Percentiles rank a stretch among this genome's conserved stretches.
Conservation (phyloP, 1,284 basidiomycete genomes). For the Anthracocystis panici-leucophaei region DNA sequence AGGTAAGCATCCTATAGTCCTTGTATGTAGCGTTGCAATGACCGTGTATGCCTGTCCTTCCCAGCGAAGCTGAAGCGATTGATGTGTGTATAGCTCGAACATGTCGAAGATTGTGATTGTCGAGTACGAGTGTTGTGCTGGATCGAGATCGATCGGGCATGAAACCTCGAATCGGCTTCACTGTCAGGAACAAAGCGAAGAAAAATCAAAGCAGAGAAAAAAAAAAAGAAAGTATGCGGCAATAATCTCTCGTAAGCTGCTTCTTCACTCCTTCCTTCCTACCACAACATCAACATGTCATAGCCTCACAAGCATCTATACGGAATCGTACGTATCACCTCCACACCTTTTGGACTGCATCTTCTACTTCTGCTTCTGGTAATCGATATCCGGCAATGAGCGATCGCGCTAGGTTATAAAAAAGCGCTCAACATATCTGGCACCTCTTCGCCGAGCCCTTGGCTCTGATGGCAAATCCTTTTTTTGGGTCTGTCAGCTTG, state of each 20-base stretch:
- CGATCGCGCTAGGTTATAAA: conserved; percentile 58
- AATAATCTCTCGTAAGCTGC: conserved; percentile 33
- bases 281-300: conserved; percentile 26
- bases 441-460: conserved; percentile 61
- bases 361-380: conserved; percentile 1
- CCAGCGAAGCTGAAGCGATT: too few relatives aligned
- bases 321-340: conserved; percentile 22
- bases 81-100: background rate
- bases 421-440: conserved; percentile 57
- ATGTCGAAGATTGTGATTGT: background rate
- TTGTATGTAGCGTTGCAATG: too few relatives aligned
- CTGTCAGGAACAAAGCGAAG: background rate
- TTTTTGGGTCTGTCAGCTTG: conserved; percentile 8
- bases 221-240: conserved; percentile 3
- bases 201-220: conserved; percentile 11
- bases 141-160: conserved; percentile 17
- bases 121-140: background rate
- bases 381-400: conserved; percentile 46
- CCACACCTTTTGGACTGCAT: background rate
- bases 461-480: conserved; percentile 17
- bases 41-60: too few relatives aligned
- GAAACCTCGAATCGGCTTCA: background rate
- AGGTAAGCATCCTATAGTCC: background rate
- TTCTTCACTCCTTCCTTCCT: background rate
- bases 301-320: background rate